Percentiles rank a stretch among this genome's conserved stretches.
Evolutionary conservation across 805 yeast species (phyloP).

Genomic region (Candida insectorum): DNA sequence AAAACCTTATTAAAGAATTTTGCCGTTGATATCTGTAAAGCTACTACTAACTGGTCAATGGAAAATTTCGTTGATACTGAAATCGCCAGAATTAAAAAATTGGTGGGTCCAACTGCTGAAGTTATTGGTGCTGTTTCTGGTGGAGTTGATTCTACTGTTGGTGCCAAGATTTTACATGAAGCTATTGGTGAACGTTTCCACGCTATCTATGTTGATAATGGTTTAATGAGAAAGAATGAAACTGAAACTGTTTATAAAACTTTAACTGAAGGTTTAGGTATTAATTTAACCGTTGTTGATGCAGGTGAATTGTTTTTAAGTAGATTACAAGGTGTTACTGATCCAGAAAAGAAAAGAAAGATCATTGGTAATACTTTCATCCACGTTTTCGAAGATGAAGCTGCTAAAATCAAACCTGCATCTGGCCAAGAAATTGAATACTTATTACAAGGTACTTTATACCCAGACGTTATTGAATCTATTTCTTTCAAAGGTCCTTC

Average conservation of each 20-base stretch:
- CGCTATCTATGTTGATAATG: conserved; percentile 96
- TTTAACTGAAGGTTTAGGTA: conserved; percentile 88
- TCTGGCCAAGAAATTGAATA: conserved; percentile 89
- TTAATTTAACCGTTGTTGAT: conserved; percentile 90
- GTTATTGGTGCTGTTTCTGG: conserved; percentile 99
- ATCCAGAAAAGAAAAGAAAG: conserved; percentile 98
- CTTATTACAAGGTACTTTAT: conserved; percentile 93
- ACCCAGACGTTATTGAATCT: conserved; percentile 98
- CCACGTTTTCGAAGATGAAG: conserved; percentile 94
- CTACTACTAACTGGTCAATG: conserved; percentile 94
- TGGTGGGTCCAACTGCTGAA: conserved; percentile 97
- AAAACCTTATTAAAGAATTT: conserved; percentile 84
- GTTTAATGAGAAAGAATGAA: conserved; percentile 94
- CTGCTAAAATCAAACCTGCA: conserved; percentile 84
- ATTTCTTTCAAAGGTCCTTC: conserved; percentile 99
- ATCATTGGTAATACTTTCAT: conserved; percentile 97
- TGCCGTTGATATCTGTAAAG: conserved; percentile 87
- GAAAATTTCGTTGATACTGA: conserved; percentile 96
- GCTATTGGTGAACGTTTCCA: conserved; percentile 99
- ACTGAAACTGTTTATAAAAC: conserved; percentile 86
- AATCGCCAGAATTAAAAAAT: conserved; percentile 82
- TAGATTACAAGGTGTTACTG: conserved; percentile 89
- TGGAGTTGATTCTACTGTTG: conserved; percentile 99
- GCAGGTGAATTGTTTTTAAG: conserved; percentile 87
- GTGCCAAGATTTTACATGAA: conserved; percentile 95